Evolutionary conservation across 2,329 filamentous ascomycete genomes (phyloP), one percentile per base, ranked within the genome.

Genomic region (Ophiostoma australiae): DNA sequence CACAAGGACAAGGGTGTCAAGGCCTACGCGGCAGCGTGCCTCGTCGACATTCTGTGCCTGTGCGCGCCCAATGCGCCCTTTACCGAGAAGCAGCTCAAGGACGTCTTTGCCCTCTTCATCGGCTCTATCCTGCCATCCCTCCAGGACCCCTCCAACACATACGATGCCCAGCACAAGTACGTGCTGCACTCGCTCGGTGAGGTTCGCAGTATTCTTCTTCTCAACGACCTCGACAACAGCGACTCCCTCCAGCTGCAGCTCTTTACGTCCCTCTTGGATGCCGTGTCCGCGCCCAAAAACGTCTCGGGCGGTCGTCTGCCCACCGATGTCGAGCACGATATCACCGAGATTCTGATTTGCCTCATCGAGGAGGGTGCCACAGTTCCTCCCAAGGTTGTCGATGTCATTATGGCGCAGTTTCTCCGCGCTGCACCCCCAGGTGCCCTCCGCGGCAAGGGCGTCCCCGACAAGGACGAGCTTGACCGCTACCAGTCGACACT

Each of bases 31-130:
- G 90, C 93, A 63, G 92, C 92, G 77, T 98, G 94, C 79, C 84
- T 98, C 73, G 93, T 97, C 70, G 95, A 99, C 79, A 91, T 99
- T 75, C 87, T 99, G 78, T 90, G 92, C 76, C 86, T 99, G 71
- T 97, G 93, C 81, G 95, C 95, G 37, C 95, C 95, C 0, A 90
- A 98, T 84, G 95, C 95, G 78, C 95, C 95, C 23, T 98, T 97
- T 80, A 96, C 93, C 33, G 89, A 88, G 58, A 89, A 91, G 72
- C 94, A 98, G 82, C 85, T 98, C 74, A 97, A 96, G 93, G 93
- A 97, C 81, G 94, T 98, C 78, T 99, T 98, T 82, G 90, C 89
- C 37, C 87, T 97, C 73, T 93, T 97, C 78, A 88, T 97, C 76
- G 90, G 88, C 72, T 89, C 90, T 68, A 91, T 97, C 74, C 85